Conservation (phyloP, 1,284 basidiomycete species). For the Schizopora paradoxa region DNA sequence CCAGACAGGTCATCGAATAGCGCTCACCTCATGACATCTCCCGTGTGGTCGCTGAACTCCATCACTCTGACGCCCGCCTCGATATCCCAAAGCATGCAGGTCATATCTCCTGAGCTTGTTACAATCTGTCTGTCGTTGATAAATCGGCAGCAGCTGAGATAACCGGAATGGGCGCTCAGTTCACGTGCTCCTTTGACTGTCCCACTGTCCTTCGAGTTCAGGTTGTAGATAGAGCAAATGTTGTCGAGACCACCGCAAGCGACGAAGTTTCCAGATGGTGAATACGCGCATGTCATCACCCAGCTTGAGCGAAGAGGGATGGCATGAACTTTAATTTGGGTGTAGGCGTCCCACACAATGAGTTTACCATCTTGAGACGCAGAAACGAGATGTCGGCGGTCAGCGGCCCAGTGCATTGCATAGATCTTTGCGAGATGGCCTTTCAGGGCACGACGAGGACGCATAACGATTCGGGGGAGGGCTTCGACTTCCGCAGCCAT, state of each 20-base stretch:
- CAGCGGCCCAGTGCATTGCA: slow-evolving; percentile 98
- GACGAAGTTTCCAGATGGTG: slow-evolving; percentile 94
- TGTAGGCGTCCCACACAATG: slow-evolving; percentile 99
- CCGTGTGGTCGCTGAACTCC: slow-evolving; percentile 98
- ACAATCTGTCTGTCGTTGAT: slow-evolving; percentile 98
- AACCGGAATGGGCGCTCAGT: slow-evolving; percentile 94
- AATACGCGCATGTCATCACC: slow-evolving; percentile 99
- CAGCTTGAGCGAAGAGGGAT: slow-evolving; percentile 96
- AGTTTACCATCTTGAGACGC: slow-evolving; percentile 99
- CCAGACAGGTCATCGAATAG: too few species aligned
- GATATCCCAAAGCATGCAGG: slow-evolving; percentile 99
- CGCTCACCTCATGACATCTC: slow-evolving; percentile 95
- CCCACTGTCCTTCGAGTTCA: slow-evolving; percentile 70
- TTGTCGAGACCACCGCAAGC: slow-evolving; percentile 99
- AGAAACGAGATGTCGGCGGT: slow-evolving; percentile 95
- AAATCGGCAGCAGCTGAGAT: slow-evolving; percentile 96
- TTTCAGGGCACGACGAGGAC: slow-evolving; percentile 88
- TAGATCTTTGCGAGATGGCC: slow-evolving; percentile 99
- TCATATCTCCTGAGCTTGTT: slow-evolving; percentile 98
- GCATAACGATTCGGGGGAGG: slow-evolving; percentile 93
- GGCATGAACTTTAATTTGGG: slow-evolving; percentile 99
- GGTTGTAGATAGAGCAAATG: slow-evolving; percentile 96
- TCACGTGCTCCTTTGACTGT: slow-evolving; percentile 81
- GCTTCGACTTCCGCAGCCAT: slow-evolving; percentile 97
- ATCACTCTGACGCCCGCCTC: slow-evolving; percentile 92